Percentiles rank a stretch among this genome's conserved stretches.
phyloP scores from a whole-genome alignment of 2,329 filamentous ascomycete genomes.

The Oidium heveae region DNA sequence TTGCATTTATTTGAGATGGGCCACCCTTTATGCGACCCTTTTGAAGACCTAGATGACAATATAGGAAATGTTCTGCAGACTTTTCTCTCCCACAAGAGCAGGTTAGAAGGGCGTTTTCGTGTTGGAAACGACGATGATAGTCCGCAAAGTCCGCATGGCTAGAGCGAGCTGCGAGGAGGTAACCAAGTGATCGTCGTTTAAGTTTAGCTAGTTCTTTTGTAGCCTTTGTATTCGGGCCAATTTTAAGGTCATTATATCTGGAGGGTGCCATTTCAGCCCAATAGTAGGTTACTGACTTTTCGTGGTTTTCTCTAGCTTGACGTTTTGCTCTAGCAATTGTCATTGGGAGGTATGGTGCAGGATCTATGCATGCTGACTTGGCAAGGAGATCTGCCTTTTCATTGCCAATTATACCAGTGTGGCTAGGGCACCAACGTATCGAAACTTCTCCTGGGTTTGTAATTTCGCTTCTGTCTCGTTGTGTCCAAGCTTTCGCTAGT shows the following conservation, averaged over 20 bases:
- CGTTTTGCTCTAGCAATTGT: not conserved
- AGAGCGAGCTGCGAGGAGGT: not conserved
- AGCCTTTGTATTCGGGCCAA: not conserved
- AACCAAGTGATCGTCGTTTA: not conserved
- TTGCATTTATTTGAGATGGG: not conserved
- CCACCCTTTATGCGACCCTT: not conserved
- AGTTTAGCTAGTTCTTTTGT: not conserved
- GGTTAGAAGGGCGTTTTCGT: not conserved
- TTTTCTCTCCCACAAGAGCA: not conserved
- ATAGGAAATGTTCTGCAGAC: not conserved
- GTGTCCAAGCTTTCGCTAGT: not conserved
- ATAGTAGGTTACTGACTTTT: not conserved
- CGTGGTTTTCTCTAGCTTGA: not conserved
- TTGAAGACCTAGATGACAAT: not conserved
- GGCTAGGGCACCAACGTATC: not conserved
- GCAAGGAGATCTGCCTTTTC: not conserved
- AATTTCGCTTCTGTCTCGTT: not conserved
- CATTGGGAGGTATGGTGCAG: not conserved
- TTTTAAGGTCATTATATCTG: not conserved
- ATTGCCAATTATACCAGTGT: not conserved
- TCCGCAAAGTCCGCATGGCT: not conserved
- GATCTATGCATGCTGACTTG: not conserved
- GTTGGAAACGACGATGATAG: not conserved
- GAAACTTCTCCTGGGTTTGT: not conserved
- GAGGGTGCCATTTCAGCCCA: not conserved